Evolutionary conservation across 2,329 filamentous ascomycete genomes (phyloP), one percentile per base, ranked within the genome.

Genomic region (Bipolaris bicolor): DNA sequence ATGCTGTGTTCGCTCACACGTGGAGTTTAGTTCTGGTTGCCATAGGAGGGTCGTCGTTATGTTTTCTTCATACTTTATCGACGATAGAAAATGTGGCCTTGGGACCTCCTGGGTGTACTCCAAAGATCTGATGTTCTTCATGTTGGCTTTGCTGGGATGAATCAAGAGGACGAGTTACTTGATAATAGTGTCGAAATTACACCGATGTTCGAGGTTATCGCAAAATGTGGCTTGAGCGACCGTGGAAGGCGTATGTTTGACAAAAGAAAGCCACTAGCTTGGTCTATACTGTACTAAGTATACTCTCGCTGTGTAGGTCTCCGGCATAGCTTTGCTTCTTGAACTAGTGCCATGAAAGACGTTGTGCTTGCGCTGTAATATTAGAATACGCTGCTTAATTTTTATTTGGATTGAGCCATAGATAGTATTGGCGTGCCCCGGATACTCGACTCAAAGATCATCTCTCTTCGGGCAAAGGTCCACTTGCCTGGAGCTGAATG

Each of bases 301-400:
- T 44, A 15, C 6, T 39, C 24, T 34, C 11, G 15, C 16, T 44
- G 49, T 48, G 24, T 34, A 53, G 45, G 37, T 49, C 24, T 16
- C 34, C 41, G n/a, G 49, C 18, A 45, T 31, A 18, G 5, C 9
- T 29, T 15, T 33, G 5, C 16, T 40, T 13, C 3, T 54, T 44
- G 39, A 49, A n/a, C 15, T 15, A n/a, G 54, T 33, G 39, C 49
- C 39, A 37, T 57, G 37, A n/a, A 22, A 15, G 15, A 36, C 7
- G 33, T 24, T 34, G 33, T 54, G 33, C 29, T 41, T 49, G 10
- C 5, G 29, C 29, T 31, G 29, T 13, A 31, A 31, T 4, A 31
- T 10, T 31, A 13, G 29, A 13, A 31, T 31, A 31, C 10, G 29
- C 29, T 31, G 29, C 10, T 13, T 31, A 31, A 10, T 31, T 11